phyloP scores from a whole-genome alignment of 2,329 filamentous ascomycete species.

The Penicillium nordicum region DNA sequence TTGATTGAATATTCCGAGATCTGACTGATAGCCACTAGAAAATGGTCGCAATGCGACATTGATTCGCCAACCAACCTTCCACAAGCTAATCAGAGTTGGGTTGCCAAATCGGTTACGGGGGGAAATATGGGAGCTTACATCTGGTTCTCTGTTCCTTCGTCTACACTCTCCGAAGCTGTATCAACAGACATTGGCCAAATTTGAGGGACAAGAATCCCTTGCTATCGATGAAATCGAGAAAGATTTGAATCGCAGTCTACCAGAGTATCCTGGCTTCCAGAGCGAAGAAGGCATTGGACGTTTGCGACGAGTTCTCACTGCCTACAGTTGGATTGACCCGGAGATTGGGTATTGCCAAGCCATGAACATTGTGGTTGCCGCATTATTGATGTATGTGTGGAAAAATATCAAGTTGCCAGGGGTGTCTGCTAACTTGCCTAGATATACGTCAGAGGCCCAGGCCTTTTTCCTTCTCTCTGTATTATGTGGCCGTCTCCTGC shows the following conservation, averaged over 20 bases:
- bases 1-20: not conserved
- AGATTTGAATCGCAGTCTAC: constrained; percentile 90
- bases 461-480: constrained; percentile 92
- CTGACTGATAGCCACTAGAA: constrained; percentile 49
- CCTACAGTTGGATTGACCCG: constrained; percentile 94
- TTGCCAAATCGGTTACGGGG: constrained; percentile 88
- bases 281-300: constrained; percentile 91
- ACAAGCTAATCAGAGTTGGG: constrained; percentile 93
- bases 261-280: constrained; percentile 96
- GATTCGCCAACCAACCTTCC: constrained; percentile 92
- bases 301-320: constrained; percentile 83
- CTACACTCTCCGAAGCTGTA: constrained; percentile 83
- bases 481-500: constrained; percentile 86
- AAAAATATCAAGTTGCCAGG: not conserved
- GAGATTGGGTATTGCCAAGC: constrained; percentile 98
- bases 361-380: constrained; percentile 99
- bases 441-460: constrained; percentile 92
- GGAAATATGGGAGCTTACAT: constrained; percentile 94
- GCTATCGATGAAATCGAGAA: constrained; percentile 99
- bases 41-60: constrained; percentile 91
- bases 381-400: constrained; percentile 72
- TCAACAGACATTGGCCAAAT: constrained; percentile 77
- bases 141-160: constrained; percentile 82
- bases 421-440: constrained; percentile 34
- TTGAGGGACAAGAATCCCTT: constrained; percentile 79